Evolutionary conservation across 345 rosid species (phyloP), one percentile per base, ranked within the genome.

Genomic region (Cardamine chenopodiifolia): DNA sequence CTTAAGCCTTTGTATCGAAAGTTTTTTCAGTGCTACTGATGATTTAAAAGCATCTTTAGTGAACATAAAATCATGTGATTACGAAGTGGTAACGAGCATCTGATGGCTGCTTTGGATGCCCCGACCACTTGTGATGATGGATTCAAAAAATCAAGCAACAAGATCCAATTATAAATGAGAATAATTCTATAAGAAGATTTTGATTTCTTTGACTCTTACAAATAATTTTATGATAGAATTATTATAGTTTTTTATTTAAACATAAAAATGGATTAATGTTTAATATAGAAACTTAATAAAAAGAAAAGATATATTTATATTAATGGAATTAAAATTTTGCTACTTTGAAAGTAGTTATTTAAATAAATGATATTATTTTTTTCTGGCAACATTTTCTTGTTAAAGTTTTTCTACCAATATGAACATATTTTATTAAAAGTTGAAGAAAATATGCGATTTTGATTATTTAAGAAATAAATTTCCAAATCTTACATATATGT

Each of bases 151-250:
- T 13, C 25, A 35, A 61, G 19, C 50, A 40, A 59, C 6, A 6
- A 8, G 28, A 11, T 47, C 86, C 85, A 0, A 11, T 80, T 78
- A 64, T 70, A 0, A 49, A 54, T 60, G 84, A 81, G 59, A 65
- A 79, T 40, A 2, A n/a, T 83, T 88, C 77, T 62, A 67, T 57
- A 72, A 81, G 29, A 25, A 78, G 65, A 57, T 67, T 28, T 82
- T 79, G 20, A 73, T 84, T 35, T 14, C 75, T 42, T 82, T 88
- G 37, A 73, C 88, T 60, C 78, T 86, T 69, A 59, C 82, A 7
- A 54, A 15, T n/a, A 15, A 77, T 82, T 87, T 32, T 81, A 12
- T 37, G 4, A 49, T 37, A 10, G 10, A 48, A 14, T 13, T 9
- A 29, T 42, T 28, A 14, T n/a, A 19, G 7, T 29, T 7, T 28